These are phyloP conservation scores for Gilbertella persicaria DNA, from an alignment of 371 early-diverging fungal species.

Conservation along the genomic window DNA sequence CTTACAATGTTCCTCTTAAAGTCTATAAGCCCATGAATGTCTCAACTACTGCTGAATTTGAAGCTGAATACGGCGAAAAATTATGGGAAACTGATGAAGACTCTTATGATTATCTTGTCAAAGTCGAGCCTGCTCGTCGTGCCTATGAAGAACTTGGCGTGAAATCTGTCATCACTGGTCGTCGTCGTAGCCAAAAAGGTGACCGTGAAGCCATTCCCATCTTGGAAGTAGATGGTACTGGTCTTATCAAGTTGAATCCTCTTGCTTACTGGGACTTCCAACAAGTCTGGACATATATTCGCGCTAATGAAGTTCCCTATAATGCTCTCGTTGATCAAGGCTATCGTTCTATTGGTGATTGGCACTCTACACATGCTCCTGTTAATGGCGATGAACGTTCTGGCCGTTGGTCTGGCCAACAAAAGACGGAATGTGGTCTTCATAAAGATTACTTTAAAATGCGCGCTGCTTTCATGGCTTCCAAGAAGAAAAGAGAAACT, in stretches of 20 bases:
- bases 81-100: constrained; percentile 85
- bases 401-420: constrained; percentile 90
- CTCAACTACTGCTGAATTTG: constrained; percentile 68
- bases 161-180: constrained; percentile 85
- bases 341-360: constrained; percentile 92
- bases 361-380: constrained; percentile 84
- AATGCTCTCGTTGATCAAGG: constrained; percentile 88
- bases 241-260: constrained; percentile 88
- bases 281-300: constrained; percentile 83
- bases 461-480: constrained; percentile 67
- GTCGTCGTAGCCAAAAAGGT: constrained; percentile 88
- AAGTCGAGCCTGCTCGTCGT: constrained; percentile 91
- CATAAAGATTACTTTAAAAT: constrained; percentile 95
- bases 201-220: constrained; percentile 78
- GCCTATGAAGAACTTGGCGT: constrained; percentile 79
- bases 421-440: constrained; percentile 92
- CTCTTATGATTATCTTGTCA: constrained; percentile 87
- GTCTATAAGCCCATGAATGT: constrained; percentile 71
- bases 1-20: constrained; percentile 75
- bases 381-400: constrained; percentile 78
- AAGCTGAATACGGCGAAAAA: constrained; percentile 67
- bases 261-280: constrained; percentile 88
- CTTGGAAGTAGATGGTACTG: constrained; percentile 81
- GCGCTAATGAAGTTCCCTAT: constrained; percentile 88
- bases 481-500: constrained; percentile 49